These are phyloP conservation scores for Fusarium subglutinans DNA, from an alignment of 2,329 filamentous ascomycete species.

Conservation along the genomic window DNA sequence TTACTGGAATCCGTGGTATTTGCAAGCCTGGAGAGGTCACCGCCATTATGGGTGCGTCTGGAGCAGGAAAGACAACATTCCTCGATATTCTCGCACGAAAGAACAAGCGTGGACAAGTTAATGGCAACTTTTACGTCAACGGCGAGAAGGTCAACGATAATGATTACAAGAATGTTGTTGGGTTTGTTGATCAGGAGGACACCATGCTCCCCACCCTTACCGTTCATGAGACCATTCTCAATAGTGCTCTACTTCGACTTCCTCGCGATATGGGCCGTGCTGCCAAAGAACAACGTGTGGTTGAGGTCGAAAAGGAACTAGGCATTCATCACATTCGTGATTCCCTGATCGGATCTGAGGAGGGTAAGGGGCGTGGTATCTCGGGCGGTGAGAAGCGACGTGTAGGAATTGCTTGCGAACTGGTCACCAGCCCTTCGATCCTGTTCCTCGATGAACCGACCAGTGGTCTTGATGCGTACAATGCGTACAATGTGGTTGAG, in stretches of 20 bases:
- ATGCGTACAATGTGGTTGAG: constrained; percentile 98
- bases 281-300: constrained; percentile 90
- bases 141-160: constrained; percentile 86
- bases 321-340: constrained; percentile 95
- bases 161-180: constrained; percentile 91
- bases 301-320: constrained; percentile 94
- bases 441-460: constrained; percentile 97
- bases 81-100: constrained; percentile 95
- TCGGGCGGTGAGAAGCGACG: constrained; percentile 96
- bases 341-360: constrained; percentile 94
- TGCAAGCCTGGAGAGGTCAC: constrained; percentile 96
- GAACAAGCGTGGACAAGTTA: constrained; percentile 86
- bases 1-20: constrained; percentile 81
- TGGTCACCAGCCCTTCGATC: constrained; percentile 97
- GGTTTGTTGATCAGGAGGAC: constrained; percentile 98
- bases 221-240: constrained; percentile 97
- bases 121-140: constrained; percentile 90
- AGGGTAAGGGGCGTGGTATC: constrained; percentile 92
- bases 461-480: constrained; percentile 94
- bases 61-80: constrained; percentile 97
- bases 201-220: constrained; percentile 96
- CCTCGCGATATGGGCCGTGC: constrained; percentile 87
- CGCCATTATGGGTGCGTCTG: constrained; percentile 98
- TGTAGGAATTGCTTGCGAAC: constrained; percentile 95
- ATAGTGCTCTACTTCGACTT: constrained; percentile 90